phyloP scores from a whole-genome alignment of 208 protist species.

The Wallacemonas sp. region DNA sequence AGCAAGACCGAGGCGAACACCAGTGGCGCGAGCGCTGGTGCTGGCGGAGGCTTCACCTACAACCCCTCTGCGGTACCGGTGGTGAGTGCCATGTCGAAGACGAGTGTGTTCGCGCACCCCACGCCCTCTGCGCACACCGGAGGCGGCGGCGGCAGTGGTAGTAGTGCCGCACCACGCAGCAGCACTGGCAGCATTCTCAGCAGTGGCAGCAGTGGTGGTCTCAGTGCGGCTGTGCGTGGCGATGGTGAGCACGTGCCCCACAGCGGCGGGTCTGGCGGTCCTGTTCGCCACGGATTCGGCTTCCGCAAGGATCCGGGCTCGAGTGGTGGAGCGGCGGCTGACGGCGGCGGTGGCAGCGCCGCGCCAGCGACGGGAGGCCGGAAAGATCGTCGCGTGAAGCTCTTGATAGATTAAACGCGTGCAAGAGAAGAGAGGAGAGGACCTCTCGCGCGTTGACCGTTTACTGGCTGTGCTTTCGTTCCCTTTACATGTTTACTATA shows the following conservation, averaged over 20 bases:
- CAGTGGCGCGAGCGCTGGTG: background rate
- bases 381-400: constrained; percentile 49
- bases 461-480: constrained; percentile 5
- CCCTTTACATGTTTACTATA: background rate
- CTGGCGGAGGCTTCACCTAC: constrained; percentile 13
- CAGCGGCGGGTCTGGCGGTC: constrained; percentile 14
- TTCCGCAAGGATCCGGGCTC: constrained; percentile 32
- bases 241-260: constrained; percentile 8
- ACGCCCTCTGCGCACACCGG: background rate
- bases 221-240: constrained; percentile 7
- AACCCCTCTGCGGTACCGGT: constrained; percentile 1
- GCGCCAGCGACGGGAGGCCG: constrained; percentile 13
- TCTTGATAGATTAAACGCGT: constrained; percentile 43
- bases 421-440: too few relatives aligned
- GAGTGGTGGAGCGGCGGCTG: background rate
- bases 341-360: constrained; percentile 8
- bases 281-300: constrained; percentile 40
- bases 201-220: constrained; percentile 2
- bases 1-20: too few relatives aligned
- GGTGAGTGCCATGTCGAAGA: background rate
- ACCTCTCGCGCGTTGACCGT: too few relatives aligned
- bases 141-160: background rate
- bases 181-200: background rate
- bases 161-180: background rate
- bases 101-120: background rate